Base-by-base conservation (phyloP, 2,329 filamentous ascomycete genomes). In the Diaporthe ilicicola region DNA sequence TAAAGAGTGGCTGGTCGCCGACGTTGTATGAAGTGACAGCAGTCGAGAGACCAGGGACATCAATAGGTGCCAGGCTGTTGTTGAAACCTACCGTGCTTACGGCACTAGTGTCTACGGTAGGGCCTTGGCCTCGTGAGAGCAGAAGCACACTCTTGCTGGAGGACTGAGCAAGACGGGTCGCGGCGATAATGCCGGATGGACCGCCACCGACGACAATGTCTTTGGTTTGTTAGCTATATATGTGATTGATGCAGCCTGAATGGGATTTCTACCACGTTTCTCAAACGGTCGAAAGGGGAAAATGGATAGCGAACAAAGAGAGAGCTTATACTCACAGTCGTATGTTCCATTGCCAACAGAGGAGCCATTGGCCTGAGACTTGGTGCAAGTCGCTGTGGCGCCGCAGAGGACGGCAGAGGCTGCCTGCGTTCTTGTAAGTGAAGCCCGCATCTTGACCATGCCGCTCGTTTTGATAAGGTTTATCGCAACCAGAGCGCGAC, bases 1-100 rank as follows among this genome's bases (percentile, higher is more conserved):
- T 37, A 37, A 65, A 65, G n/a, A 70, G 67, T 8, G 55, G 32
- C 56, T 70, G 55, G 13, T 74, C 67, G 27, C 75, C 75, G 68
- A 76, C 75, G 8, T 76, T 68, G 29, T 64, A 70, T 10, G 56
- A 62, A 10, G 56, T 62, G 39, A 62, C 56, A 32, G 56, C 56
- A 46, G 56, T 62, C 42, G 56, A 62, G 5, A 62, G 56, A 8
- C 56, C 56, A 17, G 56, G 56, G 4, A 62, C 56, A 19, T 62
- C 56, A 34, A 62, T 62, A 48, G 56, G 56, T 22, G 56, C 32
- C 39, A 62, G 22, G 2, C 17, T 62, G 56, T 48, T 34, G 39
- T 48, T 62, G 27, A 62, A 62, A 2, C 29, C 56, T 6, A 62
- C 56, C 32, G 56, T 62, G 0, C 56, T 39, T 24, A 62, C 56